A percentile compares a stretch with the other conserved stretches of the same genome.
These are phyloP conservation scores for Vaccinium macrocarpon DNA, from an alignment of 148 eudicot genomes.

Conservation along the genomic window DNA sequence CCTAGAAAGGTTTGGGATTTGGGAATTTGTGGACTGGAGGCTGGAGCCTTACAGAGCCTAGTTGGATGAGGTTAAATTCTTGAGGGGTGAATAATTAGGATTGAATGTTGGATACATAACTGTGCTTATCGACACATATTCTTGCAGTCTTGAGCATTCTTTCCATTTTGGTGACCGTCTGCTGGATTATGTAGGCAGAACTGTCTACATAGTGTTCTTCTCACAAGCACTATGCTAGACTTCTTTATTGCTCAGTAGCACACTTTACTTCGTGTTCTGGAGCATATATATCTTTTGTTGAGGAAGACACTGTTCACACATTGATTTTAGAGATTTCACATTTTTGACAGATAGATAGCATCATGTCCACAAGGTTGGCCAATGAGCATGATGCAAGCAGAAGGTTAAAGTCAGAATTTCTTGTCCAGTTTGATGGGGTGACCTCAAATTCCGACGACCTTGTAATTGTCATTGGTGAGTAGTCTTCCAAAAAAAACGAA, in stretches of 20 bases:
- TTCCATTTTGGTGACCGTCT: background rate
- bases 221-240: background rate
- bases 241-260: background rate
- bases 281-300: background rate
- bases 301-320: background rate
- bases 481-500: constrained; percentile 13
- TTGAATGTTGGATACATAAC: background rate
- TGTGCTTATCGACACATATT: background rate
- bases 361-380: constrained; percentile 83
- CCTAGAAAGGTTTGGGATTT: background rate
- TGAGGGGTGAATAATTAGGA: background rate
- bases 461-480: constrained; percentile 83
- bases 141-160: constrained; percentile 5
- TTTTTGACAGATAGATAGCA: constrained; percentile 78
- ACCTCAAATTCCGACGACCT: constrained; percentile 79
- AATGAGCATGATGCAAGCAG: constrained; percentile 98
- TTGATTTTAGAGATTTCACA: background rate
- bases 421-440: constrained; percentile 98
- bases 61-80: background rate
- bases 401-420: constrained; percentile 90
- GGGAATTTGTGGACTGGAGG: background rate
- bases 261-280: background rate
- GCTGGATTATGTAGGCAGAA: background rate
- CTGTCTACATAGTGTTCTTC: background rate
- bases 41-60: background rate